A percentile compares a stretch with the other conserved stretches of the same genome.
Conservation (phyloP, 441 rosid genomes). For the Croton setiger region DNA sequence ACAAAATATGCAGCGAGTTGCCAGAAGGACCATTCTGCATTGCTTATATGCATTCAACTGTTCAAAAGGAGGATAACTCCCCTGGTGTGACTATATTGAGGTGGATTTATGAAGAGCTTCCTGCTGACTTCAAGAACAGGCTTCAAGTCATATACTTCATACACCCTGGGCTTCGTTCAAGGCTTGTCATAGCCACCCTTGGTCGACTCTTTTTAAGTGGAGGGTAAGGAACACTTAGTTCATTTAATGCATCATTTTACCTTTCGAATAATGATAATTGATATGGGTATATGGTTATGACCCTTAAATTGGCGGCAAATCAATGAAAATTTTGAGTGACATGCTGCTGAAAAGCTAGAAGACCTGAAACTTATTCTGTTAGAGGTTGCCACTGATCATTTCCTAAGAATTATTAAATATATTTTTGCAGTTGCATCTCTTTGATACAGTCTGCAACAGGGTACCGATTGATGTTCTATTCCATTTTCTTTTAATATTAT, state of each 20-base stretch:
- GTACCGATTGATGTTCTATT: not conserved
- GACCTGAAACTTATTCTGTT: not conserved
- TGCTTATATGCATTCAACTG: slow-evolving; percentile 61
- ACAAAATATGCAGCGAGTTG: slow-evolving; percentile 53
- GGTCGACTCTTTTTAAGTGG: slow-evolving; percentile 72
- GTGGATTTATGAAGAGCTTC: slow-evolving; percentile 68
- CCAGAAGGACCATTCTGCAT: slow-evolving; percentile 64
- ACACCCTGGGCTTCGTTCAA: slow-evolving; percentile 67
- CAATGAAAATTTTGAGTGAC: not conserved
- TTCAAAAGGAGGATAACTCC: slow-evolving; percentile 59
- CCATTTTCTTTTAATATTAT: too few relatives aligned
- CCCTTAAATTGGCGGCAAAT: not conserved
- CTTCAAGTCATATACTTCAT: slow-evolving; percentile 64
- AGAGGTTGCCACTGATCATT: not conserved
- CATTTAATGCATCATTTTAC: not conserved
- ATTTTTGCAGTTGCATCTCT: not conserved
- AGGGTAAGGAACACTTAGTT: slow-evolving; percentile 40
- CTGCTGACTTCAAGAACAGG: slow-evolving; percentile 52
- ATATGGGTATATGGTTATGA: not conserved
- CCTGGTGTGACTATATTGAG: slow-evolving; percentile 69
- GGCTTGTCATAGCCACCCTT: slow-evolving; percentile 68
- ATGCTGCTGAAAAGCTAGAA: not conserved
- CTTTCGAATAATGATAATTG: not conserved
- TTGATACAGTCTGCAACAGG: not conserved
- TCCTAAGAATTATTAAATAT: not conserved